Evolutionary conservation across 106 monocot species (phyloP), one percentile per base, ranked within the genome.

Genomic region (Phalaenopsis aphrodite): DNA sequence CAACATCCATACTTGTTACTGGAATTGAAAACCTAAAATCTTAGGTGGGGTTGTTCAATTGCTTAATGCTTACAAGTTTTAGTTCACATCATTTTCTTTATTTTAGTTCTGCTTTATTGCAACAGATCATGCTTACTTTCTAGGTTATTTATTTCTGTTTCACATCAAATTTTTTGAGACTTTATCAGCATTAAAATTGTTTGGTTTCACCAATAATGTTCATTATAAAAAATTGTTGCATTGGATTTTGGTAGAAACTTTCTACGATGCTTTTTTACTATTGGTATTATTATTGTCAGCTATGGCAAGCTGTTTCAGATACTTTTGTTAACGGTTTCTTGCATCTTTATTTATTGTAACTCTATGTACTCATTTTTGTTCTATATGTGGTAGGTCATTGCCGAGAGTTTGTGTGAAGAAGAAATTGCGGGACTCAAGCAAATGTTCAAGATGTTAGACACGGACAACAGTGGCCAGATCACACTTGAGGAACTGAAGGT

Each of bases 361-460:
- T 7, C 30, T 24, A 66, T 66, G 5, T 66, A 24, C 21, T 24
- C 66, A n/a, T 8, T 46, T 19, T 75, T 8, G 1, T 75, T 64
- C 23, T 42, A 68, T 39, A 55, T 55, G 68, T 64, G 64, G 21
- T 76, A 82, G 82, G 82, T 82, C 38, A 82, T 82, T 77, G 82
- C 82, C 36, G 82, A 82, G 76, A 82, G 66, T 66, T 77, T 82
- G 76, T 82, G 75, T 42, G 82, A 82, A 77, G 82, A 82, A 76
- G 82, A 82, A 82, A 76, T 82, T 52, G 82, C 82, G 24, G 82
- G 82, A 46, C 76, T 82, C 37, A 82, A 82, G 41, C 75, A 82
- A 82, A 76, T 82, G 82, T 82, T 82, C 49, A 65, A 82, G 76
- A 82, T 82, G 82, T 65, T 82, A 77, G 82, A 82, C 38, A 38